Evolutionary conservation across 2,329 filamentous ascomycete genomes (phyloP), one percentile per base, ranked within the genome.

Genomic region (Hypoxylon sp.): DNA sequence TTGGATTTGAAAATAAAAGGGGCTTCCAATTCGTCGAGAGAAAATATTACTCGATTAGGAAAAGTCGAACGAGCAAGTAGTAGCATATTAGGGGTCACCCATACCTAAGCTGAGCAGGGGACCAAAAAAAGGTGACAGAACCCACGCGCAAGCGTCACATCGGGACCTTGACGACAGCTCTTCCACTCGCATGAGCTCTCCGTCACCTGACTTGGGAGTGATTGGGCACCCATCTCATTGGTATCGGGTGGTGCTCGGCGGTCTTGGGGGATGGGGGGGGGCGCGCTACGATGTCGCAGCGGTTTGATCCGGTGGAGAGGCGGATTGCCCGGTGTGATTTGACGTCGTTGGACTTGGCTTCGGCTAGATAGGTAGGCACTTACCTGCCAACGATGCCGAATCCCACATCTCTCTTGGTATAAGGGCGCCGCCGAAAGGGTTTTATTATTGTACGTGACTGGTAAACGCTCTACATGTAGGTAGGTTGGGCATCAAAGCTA

Each of bases 121-220:
- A 44, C 15, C n/a, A n/a, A n/a, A n/a, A n/a, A n/a, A 51, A 23
- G 42, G 35, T 41, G 11, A 16, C 29, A 50, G 16, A 13, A 9
- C 16, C 26, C 36, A 32, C 26, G 49, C 34, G 48, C 19, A 34
- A 46, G 43, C 16, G 53, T 53, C 8, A 15, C 45, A 54, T 54
- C 25, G 12, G 43, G 21, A 25, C 44, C n/a, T 30, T 21, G 21
- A 5, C 37, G 6, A 41, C 12, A 7, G 2, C 25, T 19, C 5
- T 41, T 38, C 12, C 13, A 45, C 55, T 27, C 47, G 55, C 55
- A 58, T 58, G 44, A 52, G 26, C 36, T 30, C 13, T 19, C 44
- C 30, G 48, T 58, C 55, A 58, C 51, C 55, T 58, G 55, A 58
- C 47, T 31, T 27, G 9, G 25, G 37, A n/a, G 44, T 32, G 34